Base-by-base conservation (phyloP, 1,284 basidiomycete species). In the Rhodotorula sp. region DNA sequence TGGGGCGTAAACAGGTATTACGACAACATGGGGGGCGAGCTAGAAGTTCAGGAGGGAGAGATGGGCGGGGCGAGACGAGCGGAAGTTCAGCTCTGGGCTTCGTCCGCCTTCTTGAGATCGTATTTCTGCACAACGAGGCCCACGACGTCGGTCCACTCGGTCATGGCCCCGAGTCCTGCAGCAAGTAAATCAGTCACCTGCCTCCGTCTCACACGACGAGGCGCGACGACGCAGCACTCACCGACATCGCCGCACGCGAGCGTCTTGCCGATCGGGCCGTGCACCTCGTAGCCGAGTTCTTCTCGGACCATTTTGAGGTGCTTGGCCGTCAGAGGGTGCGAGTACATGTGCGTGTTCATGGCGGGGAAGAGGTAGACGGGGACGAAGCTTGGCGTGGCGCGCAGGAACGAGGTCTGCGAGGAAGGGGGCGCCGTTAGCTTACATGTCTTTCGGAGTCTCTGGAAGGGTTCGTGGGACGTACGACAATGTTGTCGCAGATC, bases 301-400 rank as follows among this genome's bases (percentile, higher is more conserved):
- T 93, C 89, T 26, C 84, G 84, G 2, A 93, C 85, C 48, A 89
- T 79, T 16, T 86, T 84, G 31, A 97, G 80, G 78, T 99, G 96
- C 71, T 89, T 87, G 3, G 86, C 85, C 0, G 96, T 98, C 49
- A 98, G 84, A n/a, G 93, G 93, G 79, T 99, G 94, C 74, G 91
- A 86, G 80, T 91, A 98, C 96, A 99, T 98, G 75, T 92, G 84
- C 8, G 95, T 98, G 81, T 99, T 99, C 96, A 98, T 99, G 0
- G 97, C 96, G 5, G 96, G 97, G 79, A 95, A 98, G 47, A 98
- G 82, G 77, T 90, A 91, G 23, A 92, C 93, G 21, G 76, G 74
- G 21, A 78, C 73, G 67, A 78, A 71, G 3, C 85, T 85, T 0
- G 92, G 90, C 0, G 97, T 84, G 0, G 95, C 96, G 23, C 96